Evolutionary conservation across 345 rosid species (phyloP).

Genomic region (Reutealis trisperma): DNA sequence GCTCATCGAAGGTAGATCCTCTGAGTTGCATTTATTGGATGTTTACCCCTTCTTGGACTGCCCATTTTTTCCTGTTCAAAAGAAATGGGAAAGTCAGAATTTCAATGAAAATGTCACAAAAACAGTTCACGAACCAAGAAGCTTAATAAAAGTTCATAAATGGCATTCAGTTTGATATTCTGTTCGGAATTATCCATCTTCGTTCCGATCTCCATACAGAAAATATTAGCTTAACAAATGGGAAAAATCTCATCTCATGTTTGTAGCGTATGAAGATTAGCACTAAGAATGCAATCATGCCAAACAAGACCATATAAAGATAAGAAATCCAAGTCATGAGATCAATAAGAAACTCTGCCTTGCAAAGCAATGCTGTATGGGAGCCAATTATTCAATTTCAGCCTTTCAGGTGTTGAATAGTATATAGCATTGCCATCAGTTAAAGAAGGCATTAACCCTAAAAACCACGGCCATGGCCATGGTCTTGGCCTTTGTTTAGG

Average conservation of each 20-base stretch:
- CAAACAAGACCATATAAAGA: too few species aligned
- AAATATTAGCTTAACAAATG: neutral
- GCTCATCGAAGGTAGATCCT: conserved; percentile 19
- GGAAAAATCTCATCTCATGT: too few species aligned
- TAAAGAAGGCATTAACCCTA: neutral
- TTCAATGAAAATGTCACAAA: neutral
- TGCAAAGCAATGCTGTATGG: neutral
- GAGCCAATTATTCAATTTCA: too few species aligned
- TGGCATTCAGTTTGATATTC: neutral
- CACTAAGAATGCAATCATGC: neutral
- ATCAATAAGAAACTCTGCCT: neutral
- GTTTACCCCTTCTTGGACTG: conserved; percentile 9
- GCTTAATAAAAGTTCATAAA: neutral
- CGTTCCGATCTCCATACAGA: neutral
- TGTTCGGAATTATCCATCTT: neutral
- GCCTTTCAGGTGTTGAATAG: too few species aligned
- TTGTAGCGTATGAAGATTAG: neutral
- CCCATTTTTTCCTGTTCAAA: conserved; percentile 8
- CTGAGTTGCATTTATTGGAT: neutral
- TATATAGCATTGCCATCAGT: neutral
- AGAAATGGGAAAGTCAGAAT: neutral
- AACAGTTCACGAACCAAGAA: neutral
- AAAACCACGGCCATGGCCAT: neutral
- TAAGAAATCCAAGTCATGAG: too few species aligned
- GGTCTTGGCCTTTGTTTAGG: neutral